These are phyloP conservation scores for Moniliophthora roreri DNA, from an alignment of 1,284 basidiomycete species.

Conservation along the genomic window DNA sequence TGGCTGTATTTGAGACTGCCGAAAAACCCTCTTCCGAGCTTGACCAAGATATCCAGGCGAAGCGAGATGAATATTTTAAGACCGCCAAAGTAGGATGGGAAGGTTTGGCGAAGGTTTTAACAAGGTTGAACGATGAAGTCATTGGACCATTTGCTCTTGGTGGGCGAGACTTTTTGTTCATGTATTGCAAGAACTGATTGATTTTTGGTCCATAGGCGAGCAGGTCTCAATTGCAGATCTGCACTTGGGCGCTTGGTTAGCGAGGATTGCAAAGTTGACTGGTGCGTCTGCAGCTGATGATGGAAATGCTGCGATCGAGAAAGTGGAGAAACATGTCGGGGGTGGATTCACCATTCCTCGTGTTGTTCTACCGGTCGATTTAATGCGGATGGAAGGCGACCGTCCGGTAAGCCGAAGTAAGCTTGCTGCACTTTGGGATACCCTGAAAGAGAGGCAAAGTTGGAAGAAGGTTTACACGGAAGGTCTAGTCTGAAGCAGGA, in stretches of 20 bases:
- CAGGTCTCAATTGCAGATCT: conserved; percentile 81
- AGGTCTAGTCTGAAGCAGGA: conserved; percentile 39
- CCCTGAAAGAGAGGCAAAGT: conserved; percentile 59
- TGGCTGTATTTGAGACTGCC: conserved; percentile 46
- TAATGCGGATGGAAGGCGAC: conserved; percentile 20
- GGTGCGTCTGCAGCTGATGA: conserved; percentile 51
- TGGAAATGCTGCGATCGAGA: conserved; percentile 46
- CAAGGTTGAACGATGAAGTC: conserved; percentile 53
- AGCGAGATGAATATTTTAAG: conserved; percentile 52
- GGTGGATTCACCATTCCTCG: conserved; percentile 43
- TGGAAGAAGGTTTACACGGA: conserved; percentile 67
- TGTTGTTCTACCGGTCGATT: conserved; percentile 33
- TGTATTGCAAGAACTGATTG: conserved; percentile 28
- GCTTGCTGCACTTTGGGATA: conserved; percentile 67
- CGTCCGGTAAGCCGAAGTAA: conserved; percentile 34
- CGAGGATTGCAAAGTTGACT: conserved; percentile 57
- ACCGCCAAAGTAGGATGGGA: conserved; percentile 38
- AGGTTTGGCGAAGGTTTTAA: conserved; percentile 30
- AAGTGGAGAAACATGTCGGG: conserved; percentile 52
- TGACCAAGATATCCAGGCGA: conserved; percentile 45
- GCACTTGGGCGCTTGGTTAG: conserved; percentile 78
- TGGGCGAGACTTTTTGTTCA: conserved; percentile 33
- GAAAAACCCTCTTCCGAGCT: conserved; percentile 43
- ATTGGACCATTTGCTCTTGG: conserved; percentile 76
- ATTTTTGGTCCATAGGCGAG: conserved; percentile 53